Base-by-base conservation (phyloP, 495 filamentous ascomycete genomes). In the Pseudotulostoma volvatum region DNA sequence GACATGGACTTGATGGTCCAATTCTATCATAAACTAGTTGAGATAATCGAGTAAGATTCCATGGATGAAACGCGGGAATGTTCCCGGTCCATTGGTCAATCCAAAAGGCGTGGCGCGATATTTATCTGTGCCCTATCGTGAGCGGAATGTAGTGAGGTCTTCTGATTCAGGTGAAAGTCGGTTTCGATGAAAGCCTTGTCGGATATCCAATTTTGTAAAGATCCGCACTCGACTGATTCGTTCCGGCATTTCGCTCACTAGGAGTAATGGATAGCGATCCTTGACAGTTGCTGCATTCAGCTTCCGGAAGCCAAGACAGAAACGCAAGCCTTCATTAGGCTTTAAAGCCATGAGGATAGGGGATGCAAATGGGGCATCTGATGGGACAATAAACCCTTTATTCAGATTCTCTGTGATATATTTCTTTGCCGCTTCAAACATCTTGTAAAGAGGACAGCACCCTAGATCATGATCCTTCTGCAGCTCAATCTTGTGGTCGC, bases 151-250 rank as follows among this genome's bases (percentile, higher is more conserved):
- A 5, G 23, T 28, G 5, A 28, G 11, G 23, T 28, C 23, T 28
- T 28, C 23, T 5, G 23, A 28, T 11, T 28, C 23, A 28, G 23
- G 23, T 5, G 5, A 5, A 11, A 56, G 54, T 0, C 48, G 36
- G 0, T 71, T 47, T 2, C 46, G 31, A 35, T 71, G 46, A 36
- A 61, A 69, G 0, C 50, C 57, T 19, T 54, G 33, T 1, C 50
- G 45, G 7, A 70, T 51, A 43, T 73, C 58, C 0, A 74, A 31
- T 40, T 68, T 68, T 0, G 51, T 73, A 37, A 62, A 70, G 18
- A 51, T 46, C 33, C 45, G 56, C 2, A 50, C 48, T 25, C 41
- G 43, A 0, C n/a, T n/a, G 0, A 72, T 15, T 0, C 43, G 16
- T 13, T 43, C 16, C 3, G 70, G 31, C 0, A 53, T 51, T 36